Evolutionary conservation across 768 basidiomycete species (phyloP).

Genomic region (Suillus brevipes): DNA sequence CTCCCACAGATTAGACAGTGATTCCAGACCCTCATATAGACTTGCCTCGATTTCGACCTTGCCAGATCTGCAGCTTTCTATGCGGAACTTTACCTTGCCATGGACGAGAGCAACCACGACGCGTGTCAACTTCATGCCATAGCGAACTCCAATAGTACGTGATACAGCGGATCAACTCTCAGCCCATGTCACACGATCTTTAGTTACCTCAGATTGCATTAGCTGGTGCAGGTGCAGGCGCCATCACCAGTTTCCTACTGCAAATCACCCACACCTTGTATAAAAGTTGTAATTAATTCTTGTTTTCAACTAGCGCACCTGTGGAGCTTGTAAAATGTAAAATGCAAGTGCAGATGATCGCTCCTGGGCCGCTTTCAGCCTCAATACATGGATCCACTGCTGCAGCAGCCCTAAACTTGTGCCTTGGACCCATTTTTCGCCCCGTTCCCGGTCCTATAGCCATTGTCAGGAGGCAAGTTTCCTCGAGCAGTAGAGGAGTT

Average conservation of each 20-base stretch:
- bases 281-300: not conserved
- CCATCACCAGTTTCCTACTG: slow-evolving; percentile 85
- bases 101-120: slow-evolving; percentile 73
- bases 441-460: slow-evolving; percentile 71
- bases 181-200: slow-evolving; percentile 41
- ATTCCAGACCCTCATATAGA: slow-evolving; percentile 75
- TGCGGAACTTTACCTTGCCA: slow-evolving; percentile 78
- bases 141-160: slow-evolving; percentile 68
- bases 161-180: slow-evolving; percentile 46
- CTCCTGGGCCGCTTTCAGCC: slow-evolving; percentile 23
- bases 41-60: slow-evolving; percentile 81
- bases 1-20: slow-evolving; percentile 63
- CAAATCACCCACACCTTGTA: slow-evolving; percentile 38
- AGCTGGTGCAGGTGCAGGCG: slow-evolving; percentile 86
- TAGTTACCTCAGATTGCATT: slow-evolving; percentile 69
- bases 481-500: slow-evolving; percentile 39
- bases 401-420: slow-evolving; percentile 10
- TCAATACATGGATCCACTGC: slow-evolving; percentile 17
- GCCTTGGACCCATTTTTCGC: slow-evolving; percentile 12
- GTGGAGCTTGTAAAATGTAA: slow-evolving; percentile 96
- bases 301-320: slow-evolving; percentile 61
- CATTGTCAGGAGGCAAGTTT: too few relatives aligned
- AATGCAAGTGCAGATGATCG: slow-evolving; percentile 95
- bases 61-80: too few relatives aligned
- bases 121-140: slow-evolving; percentile 86